These are phyloP conservation scores for Penicillium ochrochloron DNA, from an alignment of 495 filamentous ascomycete species.

Conservation along the genomic window DNA sequence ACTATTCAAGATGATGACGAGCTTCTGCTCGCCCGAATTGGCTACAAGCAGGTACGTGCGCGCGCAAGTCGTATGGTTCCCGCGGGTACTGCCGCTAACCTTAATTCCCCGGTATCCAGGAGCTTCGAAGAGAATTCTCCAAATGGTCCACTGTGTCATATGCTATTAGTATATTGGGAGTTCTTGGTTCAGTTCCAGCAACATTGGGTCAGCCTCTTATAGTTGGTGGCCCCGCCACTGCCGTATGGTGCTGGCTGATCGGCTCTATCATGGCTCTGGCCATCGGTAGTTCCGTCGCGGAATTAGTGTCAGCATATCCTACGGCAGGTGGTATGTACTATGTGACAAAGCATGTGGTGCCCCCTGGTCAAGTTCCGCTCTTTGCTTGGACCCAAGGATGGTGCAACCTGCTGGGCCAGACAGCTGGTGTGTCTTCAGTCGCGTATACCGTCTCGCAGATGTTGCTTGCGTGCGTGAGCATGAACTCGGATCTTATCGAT, in stretches of 20 bases:
- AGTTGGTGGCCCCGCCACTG: conserved; percentile 71
- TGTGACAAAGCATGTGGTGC: conserved; percentile 64
- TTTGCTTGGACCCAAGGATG: conserved; percentile 67
- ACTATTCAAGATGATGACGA: conserved; percentile 68
- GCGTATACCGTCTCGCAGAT: conserved; percentile 63
- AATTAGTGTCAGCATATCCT: conserved; percentile 66
- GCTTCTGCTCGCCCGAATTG: conserved; percentile 66
- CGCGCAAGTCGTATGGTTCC: not conserved
- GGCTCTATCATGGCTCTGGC: conserved; percentile 71
- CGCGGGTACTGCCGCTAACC: conserved; percentile 14
- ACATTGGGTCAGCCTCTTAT: conserved; percentile 66
- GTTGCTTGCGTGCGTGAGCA: conserved; percentile 59
- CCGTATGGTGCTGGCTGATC: conserved; percentile 74
- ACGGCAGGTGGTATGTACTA: conserved; percentile 70
- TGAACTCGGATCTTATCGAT: conserved; percentile 57
- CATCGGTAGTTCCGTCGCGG: conserved; percentile 67
- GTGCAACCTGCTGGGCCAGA: conserved; percentile 66
- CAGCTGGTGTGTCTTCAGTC: conserved; percentile 61
- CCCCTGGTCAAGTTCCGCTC: conserved; percentile 58
- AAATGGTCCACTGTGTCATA: conserved; percentile 78
- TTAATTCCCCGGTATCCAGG: conserved; percentile 39
- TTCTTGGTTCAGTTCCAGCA: conserved; percentile 71
- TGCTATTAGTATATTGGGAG: conserved; percentile 73
- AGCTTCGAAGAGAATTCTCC: conserved; percentile 68
- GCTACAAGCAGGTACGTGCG: conserved; percentile 66